These are phyloP conservation scores for Penicillium rolfsii DNA, from an alignment of 2,329 filamentous ascomycete species.

Conservation along the genomic window DNA sequence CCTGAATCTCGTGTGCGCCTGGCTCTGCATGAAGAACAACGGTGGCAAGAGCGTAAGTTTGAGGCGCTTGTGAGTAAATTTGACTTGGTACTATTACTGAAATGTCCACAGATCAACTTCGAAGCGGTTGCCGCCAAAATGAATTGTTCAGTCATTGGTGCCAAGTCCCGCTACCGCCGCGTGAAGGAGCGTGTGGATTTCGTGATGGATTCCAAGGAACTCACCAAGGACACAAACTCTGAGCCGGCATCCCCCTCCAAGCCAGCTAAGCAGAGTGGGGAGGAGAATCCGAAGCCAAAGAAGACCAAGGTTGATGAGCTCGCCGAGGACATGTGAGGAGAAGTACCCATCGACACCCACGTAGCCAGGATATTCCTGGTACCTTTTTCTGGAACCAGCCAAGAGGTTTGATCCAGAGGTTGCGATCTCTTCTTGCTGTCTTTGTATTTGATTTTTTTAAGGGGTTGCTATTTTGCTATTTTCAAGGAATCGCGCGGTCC, in stretches of 20 bases:
- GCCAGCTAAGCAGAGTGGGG: not conserved
- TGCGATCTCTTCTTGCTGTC: not conserved
- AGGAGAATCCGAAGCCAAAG: not conserved
- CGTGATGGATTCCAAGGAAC: not conserved
- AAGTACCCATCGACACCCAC: not conserved
- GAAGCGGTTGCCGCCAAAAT: not conserved
- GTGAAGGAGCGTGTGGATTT: not conserved
- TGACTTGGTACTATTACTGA: not conserved
- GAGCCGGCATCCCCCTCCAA: not conserved
- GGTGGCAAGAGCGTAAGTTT: not conserved
- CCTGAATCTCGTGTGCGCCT: not conserved
- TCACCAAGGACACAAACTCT: not conserved
- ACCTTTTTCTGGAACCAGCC: not conserved
- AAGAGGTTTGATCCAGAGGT: not conserved
- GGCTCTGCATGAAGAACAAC: not conserved
- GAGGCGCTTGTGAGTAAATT: not conserved
- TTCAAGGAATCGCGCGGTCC: not conserved
- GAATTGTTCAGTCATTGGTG: not conserved
- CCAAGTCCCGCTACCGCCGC: not conserved
- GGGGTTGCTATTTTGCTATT: too few relatives aligned
- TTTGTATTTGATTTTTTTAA: not conserved
- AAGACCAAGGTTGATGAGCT: not conserved
- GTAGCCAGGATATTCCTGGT: not conserved
- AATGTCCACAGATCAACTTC: not conserved
- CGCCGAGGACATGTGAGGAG: not conserved